phyloP scores from a whole-genome alignment of 495 filamentous ascomycete species.

The Hypoxylon rickii region DNA sequence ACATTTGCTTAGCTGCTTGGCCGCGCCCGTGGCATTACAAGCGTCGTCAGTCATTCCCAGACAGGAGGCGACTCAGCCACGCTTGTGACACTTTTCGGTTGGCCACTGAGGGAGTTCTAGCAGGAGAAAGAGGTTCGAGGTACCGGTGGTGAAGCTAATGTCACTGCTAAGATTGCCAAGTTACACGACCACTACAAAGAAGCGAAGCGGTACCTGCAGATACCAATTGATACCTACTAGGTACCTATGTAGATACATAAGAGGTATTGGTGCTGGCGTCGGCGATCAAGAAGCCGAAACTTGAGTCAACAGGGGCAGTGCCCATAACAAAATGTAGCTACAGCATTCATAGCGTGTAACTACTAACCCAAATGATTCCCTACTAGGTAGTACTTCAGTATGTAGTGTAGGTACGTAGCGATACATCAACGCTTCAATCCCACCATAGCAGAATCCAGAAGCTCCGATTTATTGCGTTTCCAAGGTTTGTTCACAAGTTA shows the following conservation, averaged over 20 bases:
- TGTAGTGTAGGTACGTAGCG: no score
- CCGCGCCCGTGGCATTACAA: background rate
- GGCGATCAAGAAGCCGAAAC: slow-evolving; percentile 23
- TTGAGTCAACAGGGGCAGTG: no score
- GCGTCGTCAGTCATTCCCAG: slow-evolving; percentile 6
- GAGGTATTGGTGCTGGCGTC: slow-evolving; percentile 4
- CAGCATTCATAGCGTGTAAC: no score
- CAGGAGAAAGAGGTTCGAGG: slow-evolving; percentile 7
- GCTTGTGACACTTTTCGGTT: slow-evolving; percentile 1
- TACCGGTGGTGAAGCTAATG: slow-evolving; percentile 3
- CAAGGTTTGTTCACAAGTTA: background rate
- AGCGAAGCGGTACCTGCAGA: slow-evolving; percentile 9
- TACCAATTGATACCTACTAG: background rate
- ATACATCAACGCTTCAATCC: no score
- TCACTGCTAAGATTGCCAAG: slow-evolving; percentile 6
- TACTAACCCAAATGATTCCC: no score
- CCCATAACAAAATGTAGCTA: no score
- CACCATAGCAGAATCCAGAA: slow-evolving; percentile 28
- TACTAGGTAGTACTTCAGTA: background rate
- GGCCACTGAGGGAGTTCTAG: slow-evolving; percentile 8
- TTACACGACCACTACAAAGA: slow-evolving; percentile 1
- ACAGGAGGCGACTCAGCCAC: slow-evolving; percentile 26
- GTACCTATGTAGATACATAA: background rate
- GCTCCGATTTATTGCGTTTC: background rate
- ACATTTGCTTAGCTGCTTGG: background rate